Conservation (phyloP, 306 rosid species). For the Amphicarpaea edgeworthii region DNA sequence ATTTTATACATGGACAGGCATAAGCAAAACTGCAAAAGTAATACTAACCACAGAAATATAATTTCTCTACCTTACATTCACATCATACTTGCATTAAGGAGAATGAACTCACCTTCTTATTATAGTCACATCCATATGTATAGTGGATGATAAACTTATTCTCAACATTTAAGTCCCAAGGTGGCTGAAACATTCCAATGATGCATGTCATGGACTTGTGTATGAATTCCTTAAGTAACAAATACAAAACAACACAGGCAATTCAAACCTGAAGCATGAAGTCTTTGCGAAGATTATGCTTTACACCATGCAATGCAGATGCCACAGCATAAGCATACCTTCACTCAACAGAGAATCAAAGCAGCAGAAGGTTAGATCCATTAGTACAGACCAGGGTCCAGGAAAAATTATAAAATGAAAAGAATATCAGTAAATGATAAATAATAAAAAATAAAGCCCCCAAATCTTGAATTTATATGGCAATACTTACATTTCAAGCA, state of each 20-base stretch:
- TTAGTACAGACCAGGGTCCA: constrained; percentile 37
- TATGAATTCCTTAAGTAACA: constrained; percentile 24
- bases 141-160: constrained; percentile 75
- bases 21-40: constrained; percentile 12
- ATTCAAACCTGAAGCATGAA: constrained; percentile 87
- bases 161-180: constrained; percentile 75
- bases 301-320: constrained; percentile 89
- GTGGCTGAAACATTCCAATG: constrained; percentile 73
- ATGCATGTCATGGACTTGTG: constrained; percentile 36
- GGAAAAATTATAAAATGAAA: constrained; percentile 44
- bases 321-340: constrained; percentile 98
- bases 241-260: constrained; percentile 19
- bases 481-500: constrained; percentile 90
- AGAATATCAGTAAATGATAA: constrained; percentile 40
- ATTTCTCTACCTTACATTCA: constrained; percentile 14
- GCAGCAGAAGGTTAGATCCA: constrained; percentile 43
- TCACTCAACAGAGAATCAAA: constrained; percentile 45
- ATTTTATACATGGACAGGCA: neutral
- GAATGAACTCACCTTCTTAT: constrained; percentile 62
- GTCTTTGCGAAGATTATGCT: constrained; percentile 76
- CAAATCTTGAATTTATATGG: neutral
- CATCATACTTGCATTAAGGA: constrained; percentile 28
- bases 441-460: constrained; percentile 14
- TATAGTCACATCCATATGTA: constrained; percentile 92
- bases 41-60: neutral